Base-by-base conservation (phyloP, 257 asterid species). In the Solanum pimpinellifolium region DNA sequence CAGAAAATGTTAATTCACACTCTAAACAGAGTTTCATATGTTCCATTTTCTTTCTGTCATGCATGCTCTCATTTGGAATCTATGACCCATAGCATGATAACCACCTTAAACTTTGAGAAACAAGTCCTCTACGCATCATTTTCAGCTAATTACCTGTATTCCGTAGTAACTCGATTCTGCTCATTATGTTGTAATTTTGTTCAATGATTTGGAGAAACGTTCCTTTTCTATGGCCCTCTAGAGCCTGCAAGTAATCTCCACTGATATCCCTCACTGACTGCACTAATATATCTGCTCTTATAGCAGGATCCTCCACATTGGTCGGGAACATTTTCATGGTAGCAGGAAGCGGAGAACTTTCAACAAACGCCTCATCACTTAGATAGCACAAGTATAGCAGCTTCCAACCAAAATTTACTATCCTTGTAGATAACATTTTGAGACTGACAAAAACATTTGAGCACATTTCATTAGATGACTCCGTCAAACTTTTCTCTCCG, bases 271-370 rank as follows among this genome's bases (percentile, higher is more conserved):
- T 92, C 74, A 97, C 83, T 11, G 93, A 90, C 91, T 97, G 98
- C 86, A 95, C 89, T 74, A 97, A 84, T 88, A 97, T 94, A 86
- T 97, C 99, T 21, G 98, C 94, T 92, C 99, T 93, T 87, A 95
- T 91, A 69, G 92, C 81, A 84, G 99, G 98, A 88, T 97, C 99
- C 91, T 93, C 98, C 80, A 97, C 94, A 92, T 91, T 95, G 87
- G 98, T 97, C 16, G 99, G 99, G 92, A 97, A 92, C 95, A 97
- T 95, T 92, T 95, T 97, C 91, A 91, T 86, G 88, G 96, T 88
- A 83, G 89, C 87, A 46, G 97, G 95, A 89, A 88, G 89, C 69
- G 95, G 87, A 90, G 69, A 72, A 84, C 89, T 87, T 85, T 88
- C 91, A 90, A 91, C 91, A 88, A 95, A 97, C 70, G 93, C 95